These are phyloP conservation scores for Volutella citrinella DNA, from an alignment of 2,329 filamentous ascomycete species.

Conservation along the genomic window DNA sequence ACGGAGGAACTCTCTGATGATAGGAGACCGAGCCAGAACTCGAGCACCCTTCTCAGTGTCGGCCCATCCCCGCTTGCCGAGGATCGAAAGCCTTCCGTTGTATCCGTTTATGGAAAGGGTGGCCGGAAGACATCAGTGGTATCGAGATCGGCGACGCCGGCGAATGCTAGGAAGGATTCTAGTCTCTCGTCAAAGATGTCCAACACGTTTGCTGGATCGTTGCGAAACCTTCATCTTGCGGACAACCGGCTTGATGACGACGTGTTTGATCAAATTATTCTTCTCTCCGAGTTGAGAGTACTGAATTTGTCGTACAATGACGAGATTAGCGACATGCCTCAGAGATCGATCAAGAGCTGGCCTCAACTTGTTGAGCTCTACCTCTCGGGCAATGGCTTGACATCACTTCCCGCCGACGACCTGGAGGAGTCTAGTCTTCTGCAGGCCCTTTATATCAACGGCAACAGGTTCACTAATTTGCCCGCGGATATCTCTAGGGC, in stretches of 20 bases:
- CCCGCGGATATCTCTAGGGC: constrained; percentile 94
- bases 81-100: constrained; percentile 78
- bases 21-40: constrained; percentile 81
- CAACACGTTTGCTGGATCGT: constrained; percentile 83
- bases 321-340: constrained; percentile 81
- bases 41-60: constrained; percentile 71
- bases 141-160: constrained; percentile 60
- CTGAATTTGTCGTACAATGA: constrained; percentile 95
- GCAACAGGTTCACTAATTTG: constrained; percentile 95
- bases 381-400: constrained; percentile 90
- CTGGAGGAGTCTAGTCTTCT: constrained; percentile 85
- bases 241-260: constrained; percentile 95
- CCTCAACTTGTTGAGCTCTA: constrained; percentile 88
- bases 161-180: constrained; percentile 77
- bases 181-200: constrained; percentile 74
- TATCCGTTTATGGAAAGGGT: constrained; percentile 74
- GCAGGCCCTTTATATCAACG: constrained; percentile 91
- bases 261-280: constrained; percentile 85
- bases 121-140: constrained; percentile 83
- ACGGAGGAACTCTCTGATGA: constrained; percentile 71
- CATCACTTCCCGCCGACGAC: constrained; percentile 87
- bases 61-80: constrained; percentile 67
- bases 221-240: constrained; percentile 82
- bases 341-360: constrained; percentile 85
- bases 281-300: constrained; percentile 78